Evolutionary conservation across 2,329 filamentous ascomycete genomes (phyloP).

Genomic region (Aspergillus ochraceoroseus): DNA sequence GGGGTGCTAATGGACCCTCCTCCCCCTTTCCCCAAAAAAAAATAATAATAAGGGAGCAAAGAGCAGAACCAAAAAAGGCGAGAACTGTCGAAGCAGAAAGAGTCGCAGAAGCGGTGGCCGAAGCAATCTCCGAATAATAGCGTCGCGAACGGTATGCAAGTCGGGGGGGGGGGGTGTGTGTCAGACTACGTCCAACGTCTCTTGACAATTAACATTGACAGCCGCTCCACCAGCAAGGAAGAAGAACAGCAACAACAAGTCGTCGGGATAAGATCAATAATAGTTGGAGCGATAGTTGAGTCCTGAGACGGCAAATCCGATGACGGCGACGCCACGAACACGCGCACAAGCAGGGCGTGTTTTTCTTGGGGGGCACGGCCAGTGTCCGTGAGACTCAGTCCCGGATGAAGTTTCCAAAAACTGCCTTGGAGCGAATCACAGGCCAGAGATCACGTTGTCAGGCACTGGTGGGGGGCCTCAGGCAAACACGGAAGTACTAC

Average conservation of each 20-base stretch:
- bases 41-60: too few species aligned
- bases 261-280: constrained; percentile 1
- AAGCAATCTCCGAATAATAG: too few species aligned
- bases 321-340: constrained; percentile 6
- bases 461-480: constrained; percentile 2
- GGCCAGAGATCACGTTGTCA: constrained; percentile 1
- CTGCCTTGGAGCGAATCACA: constrained; percentile 5
- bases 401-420: neutral
- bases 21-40: too few species aligned
- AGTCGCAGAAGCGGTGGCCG: too few species aligned
- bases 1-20: neutral
- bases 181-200: too few species aligned
- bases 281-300: too few species aligned
- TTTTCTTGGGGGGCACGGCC: constrained; percentile 1
- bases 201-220: too few species aligned
- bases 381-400: constrained; percentile 2
- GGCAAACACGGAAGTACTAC: constrained; percentile 12
- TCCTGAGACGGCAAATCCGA: neutral
- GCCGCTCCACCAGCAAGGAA: constrained; percentile 14
- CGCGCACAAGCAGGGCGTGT: constrained; percentile 12
- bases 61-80: too few species aligned
- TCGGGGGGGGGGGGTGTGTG: too few species aligned
- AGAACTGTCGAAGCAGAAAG: too few species aligned
- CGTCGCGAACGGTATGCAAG: too few species aligned
- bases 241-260: constrained; percentile 5